Base-by-base conservation (phyloP, 805 yeast genomes). In the Kregervanrija fluxuum region DNA sequence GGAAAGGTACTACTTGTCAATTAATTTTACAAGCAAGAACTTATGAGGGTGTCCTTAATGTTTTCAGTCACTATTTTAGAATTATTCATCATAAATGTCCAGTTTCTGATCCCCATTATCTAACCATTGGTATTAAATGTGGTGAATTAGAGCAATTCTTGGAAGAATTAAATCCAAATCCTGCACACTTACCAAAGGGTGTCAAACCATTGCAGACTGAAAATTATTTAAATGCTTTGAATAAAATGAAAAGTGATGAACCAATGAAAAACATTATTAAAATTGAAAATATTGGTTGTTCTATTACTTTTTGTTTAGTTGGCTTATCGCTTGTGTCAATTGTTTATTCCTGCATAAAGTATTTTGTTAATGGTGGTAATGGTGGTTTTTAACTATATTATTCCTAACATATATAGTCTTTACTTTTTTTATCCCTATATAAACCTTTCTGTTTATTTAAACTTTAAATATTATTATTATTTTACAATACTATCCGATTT, bases 121-220 rank as follows among this genome's bases (percentile, higher is more conserved):
- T 90, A 57, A 76, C 80, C 48, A 77, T 93, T 53, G 95, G 95
- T 55, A 78, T 87, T 52, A 77, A 79, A 51, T 85, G 95, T 63
- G 96, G 93, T 43, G 84, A 85, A 64, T 79, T 93, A 51, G 95
- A 88, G 58, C 95, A 86, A 68, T 84, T 79, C 64, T 81, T 91
- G 56, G 96, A 91, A 61, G 70, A 71, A 41, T 71, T 85, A 75
- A 79, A 80, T 60, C 93, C 90, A 50, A 57, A 63, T 32, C 61
- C 62, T 30, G 63, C 62, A 11, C 70, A 82, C 45, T 58, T 81
- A 42, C 90, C 90, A 37, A 43, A 49, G 11, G 82, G 82, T 15
- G 75, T 73, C 35, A 64, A 61, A 33, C 61, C 66, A 51, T 69
- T 73, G 48, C 61, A 64, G 40, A 79, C 80, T 13, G 71, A 70